These are phyloP conservation scores for Moniliella sp. DNA, from an alignment of 1,284 basidiomycete genomes.

Conservation along the genomic window DNA sequence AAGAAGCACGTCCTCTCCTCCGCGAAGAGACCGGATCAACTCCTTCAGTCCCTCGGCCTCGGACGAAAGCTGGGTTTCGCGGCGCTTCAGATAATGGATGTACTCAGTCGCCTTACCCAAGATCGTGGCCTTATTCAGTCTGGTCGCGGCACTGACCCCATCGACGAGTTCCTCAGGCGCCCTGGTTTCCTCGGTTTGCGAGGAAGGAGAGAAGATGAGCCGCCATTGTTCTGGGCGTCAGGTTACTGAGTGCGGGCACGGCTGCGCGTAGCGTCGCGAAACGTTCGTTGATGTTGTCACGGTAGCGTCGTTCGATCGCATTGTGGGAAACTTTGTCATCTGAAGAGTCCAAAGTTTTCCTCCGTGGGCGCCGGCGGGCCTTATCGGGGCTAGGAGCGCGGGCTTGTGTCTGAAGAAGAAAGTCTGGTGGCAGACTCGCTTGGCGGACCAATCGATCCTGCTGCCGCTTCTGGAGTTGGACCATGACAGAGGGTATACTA, in stretches of 20 bases:
- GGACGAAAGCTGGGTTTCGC: slow-evolving; percentile 18
- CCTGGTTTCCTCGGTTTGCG: too few species aligned
- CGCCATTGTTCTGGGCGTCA: too few species aligned
- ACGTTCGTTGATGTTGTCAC: slow-evolving; percentile 32
- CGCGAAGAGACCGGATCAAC: slow-evolving; percentile 20
- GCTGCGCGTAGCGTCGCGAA: slow-evolving; percentile 42
- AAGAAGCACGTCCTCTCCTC: slow-evolving; percentile 26
- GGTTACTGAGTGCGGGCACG: slow-evolving; percentile 59
- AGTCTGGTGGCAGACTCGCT: too few species aligned
- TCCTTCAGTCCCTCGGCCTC: slow-evolving; percentile 21
- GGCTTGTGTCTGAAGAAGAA: too few species aligned
- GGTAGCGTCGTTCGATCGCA: slow-evolving; percentile 28
- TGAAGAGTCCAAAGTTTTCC: too few species aligned
- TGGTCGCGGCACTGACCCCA: slow-evolving; percentile 29
- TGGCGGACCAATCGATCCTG: too few species aligned
- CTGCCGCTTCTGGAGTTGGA: too few species aligned
- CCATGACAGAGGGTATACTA: too few species aligned
- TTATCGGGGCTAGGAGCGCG: too few species aligned
- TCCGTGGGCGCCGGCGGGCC: too few species aligned
- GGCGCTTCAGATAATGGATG: slow-evolving; percentile 26
- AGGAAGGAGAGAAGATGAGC: too few species aligned
- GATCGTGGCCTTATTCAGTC: slow-evolving; percentile 32
- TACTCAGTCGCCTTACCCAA: slow-evolving; percentile 31
- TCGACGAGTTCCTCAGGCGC: slow-evolving; percentile 30
- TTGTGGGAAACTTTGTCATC: slow-evolving; percentile 30